Evolutionary conservation across 257 asterid genomes (phyloP).

Genomic region (Nicotiana knightiana): DNA sequence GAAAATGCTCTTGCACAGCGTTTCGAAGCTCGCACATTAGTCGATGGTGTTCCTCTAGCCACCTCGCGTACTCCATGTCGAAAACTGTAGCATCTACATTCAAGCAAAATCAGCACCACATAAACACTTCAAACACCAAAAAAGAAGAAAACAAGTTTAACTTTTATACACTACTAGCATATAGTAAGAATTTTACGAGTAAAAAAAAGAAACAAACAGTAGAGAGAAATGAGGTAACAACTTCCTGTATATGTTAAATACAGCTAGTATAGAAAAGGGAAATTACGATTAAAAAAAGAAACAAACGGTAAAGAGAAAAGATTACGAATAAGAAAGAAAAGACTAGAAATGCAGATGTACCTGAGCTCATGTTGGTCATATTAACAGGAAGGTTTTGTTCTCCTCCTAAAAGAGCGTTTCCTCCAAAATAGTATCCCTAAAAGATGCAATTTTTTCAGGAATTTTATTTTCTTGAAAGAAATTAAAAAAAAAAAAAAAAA

Average conservation of each 20-base stretch:
- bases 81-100: conserved; percentile 48
- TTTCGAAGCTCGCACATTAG: conserved; percentile 62
- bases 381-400: conserved; percentile 48
- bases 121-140: too few species aligned
- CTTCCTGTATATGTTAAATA: too few species aligned
- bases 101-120: too few species aligned
- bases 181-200: too few species aligned
- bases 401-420: conserved; percentile 44
- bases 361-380: conserved; percentile 52
- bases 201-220: too few species aligned
- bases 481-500: not conserved
- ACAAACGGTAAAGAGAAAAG: too few species aligned
- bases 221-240: not conserved
- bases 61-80: conserved; percentile 72
- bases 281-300: too few species aligned
- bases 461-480: not conserved
- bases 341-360: conserved; percentile 17
- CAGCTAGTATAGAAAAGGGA: too few species aligned
- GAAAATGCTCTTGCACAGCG: conserved; percentile 54
- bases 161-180: too few species aligned
- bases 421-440: conserved; percentile 69
- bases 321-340: too few species aligned
- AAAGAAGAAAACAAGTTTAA: too few species aligned
- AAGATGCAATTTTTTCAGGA: not conserved
- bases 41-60: conserved; percentile 86